Conservation (phyloP, 768 basidiomycete genomes). For the Mycena rebaudengoi region DNA sequence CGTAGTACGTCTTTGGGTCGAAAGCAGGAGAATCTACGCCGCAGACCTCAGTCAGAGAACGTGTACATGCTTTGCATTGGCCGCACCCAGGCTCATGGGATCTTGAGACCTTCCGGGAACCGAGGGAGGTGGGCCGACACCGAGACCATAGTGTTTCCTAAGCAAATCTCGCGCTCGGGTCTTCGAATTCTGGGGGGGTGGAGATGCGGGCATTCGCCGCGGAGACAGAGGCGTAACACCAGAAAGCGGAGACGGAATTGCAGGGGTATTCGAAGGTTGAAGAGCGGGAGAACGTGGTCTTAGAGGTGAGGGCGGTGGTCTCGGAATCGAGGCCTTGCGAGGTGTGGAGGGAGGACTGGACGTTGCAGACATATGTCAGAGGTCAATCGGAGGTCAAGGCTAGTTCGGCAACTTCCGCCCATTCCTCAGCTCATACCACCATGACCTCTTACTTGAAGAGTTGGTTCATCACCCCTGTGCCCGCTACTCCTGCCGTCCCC, state of each 20-base stretch:
- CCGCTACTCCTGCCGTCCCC: conserved; percentile 38
- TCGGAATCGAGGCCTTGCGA: conserved; percentile 39
- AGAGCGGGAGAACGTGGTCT: conserved; percentile 46
- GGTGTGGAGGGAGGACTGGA: conserved; percentile 31
- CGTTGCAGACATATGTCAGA: conserved; percentile 3
- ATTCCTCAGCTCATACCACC: background rate
- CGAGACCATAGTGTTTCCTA: conserved; percentile 88
- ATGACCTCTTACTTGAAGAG: conserved; percentile 70
- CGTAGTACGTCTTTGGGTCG: conserved; percentile 85
- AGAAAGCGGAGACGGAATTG: conserved; percentile 31
- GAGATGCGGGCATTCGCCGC: conserved; percentile 38
- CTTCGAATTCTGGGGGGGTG: conserved; percentile 49
- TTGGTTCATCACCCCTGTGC: conserved; percentile 57
- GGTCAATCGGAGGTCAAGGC: background rate
- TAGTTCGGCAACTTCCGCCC: background rate
- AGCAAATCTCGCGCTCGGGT: conserved; percentile 78
- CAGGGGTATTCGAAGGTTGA: conserved; percentile 27
- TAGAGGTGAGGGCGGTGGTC: conserved; percentile 54
- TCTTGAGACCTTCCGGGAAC: conserved; percentile 65
- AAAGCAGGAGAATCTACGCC: conserved; percentile 79
- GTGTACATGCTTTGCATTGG: conserved; percentile 2
- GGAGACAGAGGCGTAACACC: conserved; percentile 33
- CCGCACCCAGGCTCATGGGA: conserved; percentile 83
- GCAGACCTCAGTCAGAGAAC: background rate
- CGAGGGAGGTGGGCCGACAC: conserved; percentile 75